Evolutionary conservation across 2,329 filamentous ascomycete species (phyloP).

Genomic region (Fusarium sulawesiense): DNA sequence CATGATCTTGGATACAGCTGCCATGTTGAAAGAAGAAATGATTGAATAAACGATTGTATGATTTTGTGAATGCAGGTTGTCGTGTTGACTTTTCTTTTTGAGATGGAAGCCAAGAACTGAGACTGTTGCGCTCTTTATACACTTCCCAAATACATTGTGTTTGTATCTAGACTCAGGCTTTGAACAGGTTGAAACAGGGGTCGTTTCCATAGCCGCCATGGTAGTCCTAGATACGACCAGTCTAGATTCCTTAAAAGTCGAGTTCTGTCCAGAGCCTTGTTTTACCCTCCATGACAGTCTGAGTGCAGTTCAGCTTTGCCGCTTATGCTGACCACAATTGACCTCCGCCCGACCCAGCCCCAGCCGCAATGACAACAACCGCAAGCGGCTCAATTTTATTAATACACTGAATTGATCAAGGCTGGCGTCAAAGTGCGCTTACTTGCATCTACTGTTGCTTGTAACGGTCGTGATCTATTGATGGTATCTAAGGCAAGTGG

Average conservation of each 20-base stretch:
- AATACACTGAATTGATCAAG: not conserved
- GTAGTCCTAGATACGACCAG: not conserved
- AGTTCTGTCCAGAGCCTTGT: not conserved
- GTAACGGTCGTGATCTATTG: not conserved
- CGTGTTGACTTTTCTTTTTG: not conserved
- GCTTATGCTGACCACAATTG: not conserved
- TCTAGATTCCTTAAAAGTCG: not conserved
- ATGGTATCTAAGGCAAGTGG: not conserved
- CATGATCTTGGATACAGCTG: not conserved
- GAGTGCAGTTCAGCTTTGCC: not conserved
- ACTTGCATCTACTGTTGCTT: not conserved
- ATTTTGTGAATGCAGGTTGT: not conserved
- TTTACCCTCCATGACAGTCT: not conserved
- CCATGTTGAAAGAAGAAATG: not conserved
- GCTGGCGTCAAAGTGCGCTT: not conserved
- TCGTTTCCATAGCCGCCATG: not conserved
- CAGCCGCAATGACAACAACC: not conserved
- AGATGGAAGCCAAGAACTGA: not conserved
- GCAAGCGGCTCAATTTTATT: not conserved
- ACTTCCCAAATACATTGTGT: not conserved
- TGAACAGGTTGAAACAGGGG: not conserved
- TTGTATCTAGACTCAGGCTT: not conserved
- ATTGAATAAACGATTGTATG: not conserved
- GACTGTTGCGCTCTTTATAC: not conserved
- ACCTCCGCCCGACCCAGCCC: not conserved